Conservation (phyloP, 345 rosid genomes). For the Boechera divaricarpa region DNA sequence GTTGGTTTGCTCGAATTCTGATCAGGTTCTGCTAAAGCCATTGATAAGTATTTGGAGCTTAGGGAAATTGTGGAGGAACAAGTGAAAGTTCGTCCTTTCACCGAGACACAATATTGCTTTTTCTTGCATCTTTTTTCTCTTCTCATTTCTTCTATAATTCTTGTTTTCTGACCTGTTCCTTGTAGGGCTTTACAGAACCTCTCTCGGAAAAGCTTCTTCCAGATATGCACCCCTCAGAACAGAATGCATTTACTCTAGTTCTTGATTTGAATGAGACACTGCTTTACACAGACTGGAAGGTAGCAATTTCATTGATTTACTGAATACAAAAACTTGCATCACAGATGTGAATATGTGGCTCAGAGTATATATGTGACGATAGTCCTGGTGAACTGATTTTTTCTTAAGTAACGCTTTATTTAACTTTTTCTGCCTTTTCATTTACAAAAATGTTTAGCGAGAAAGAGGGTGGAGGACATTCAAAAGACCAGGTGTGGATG, state of each 20-base stretch:
- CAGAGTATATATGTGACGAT: not conserved
- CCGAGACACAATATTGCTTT: not conserved
- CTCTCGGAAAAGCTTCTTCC: conserved; percentile 98
- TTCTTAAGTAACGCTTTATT: not conserved
- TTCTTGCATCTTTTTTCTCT: conserved; percentile 3
- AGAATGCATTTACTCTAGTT: conserved; percentile 89
- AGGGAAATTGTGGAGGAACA: conserved; percentile 82
- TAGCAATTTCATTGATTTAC: conserved; percentile 39
- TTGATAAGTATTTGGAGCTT: conserved; percentile 84
- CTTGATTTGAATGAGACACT: conserved; percentile 94
- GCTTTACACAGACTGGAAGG: conserved; percentile 96
- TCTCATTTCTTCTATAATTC: conserved; percentile 10
- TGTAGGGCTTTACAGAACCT: conserved; percentile 90
- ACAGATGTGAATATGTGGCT: not conserved
- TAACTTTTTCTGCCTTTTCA: conserved; percentile 8
- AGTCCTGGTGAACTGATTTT: not conserved
- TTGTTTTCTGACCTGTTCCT: not conserved
- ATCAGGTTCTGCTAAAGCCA: conserved; percentile 81
- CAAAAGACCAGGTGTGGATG: conserved; percentile 97
- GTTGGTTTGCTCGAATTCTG: conserved; percentile 25
- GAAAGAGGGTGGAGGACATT: conserved; percentile 99
- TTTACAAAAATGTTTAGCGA: conserved; percentile 56
- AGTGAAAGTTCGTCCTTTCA: conserved; percentile 58
- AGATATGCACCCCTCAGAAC: conserved; percentile 87
- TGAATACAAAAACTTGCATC: not conserved